Base-by-base conservation (phyloP, 2,329 filamentous ascomycete genomes). In the Monilinia laxa region DNA sequence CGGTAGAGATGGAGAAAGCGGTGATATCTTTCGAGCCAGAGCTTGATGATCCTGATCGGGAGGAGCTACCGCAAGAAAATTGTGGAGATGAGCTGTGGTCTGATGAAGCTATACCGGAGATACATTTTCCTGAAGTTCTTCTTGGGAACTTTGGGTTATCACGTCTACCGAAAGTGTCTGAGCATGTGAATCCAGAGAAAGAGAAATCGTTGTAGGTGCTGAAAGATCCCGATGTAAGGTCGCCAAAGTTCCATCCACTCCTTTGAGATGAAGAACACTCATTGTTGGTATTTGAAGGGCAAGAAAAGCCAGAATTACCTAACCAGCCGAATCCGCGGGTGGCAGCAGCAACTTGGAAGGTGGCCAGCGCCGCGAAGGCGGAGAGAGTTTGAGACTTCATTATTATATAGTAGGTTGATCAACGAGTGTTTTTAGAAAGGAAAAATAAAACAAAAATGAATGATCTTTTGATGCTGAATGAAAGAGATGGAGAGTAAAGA, bases 211-310 rank as follows among this genome's bases (percentile, higher is more conserved):
- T 86, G 78, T 92, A 96, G 72, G 77, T 79, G 70, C 77, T 79
- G 79, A 96, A 87, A 20, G 76, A 73, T 55, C 91, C 92, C 47
- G 80, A 71, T 70, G 77, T 73, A 31, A 96, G 83, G 70, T 85
- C 84, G 35, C 79, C 78, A 85, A 90, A 97, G 81, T 89, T 81
- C 78, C 90, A 95, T 60, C 92, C 93, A 28, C 75, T 71, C 70
- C 84, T 79, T 80, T 96, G 91, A 71, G 87, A 78, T n/a, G 84
- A 77, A 67, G 84, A 87, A 80, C 94, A 97, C 74, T 89, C 79
- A 81, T 95, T 95, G 81, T 92, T 81, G 75, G 84, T 87, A 83
- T 91, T 92, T 68, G 81, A 79, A 16, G 92, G 92, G 77, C 83
- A 89, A 59, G 82, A 81, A 83, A 87, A 96, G 68, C 82, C 78